Base-by-base conservation (phyloP, 495 filamentous ascomycete species). In the Aspergillus haitiensis region DNA sequence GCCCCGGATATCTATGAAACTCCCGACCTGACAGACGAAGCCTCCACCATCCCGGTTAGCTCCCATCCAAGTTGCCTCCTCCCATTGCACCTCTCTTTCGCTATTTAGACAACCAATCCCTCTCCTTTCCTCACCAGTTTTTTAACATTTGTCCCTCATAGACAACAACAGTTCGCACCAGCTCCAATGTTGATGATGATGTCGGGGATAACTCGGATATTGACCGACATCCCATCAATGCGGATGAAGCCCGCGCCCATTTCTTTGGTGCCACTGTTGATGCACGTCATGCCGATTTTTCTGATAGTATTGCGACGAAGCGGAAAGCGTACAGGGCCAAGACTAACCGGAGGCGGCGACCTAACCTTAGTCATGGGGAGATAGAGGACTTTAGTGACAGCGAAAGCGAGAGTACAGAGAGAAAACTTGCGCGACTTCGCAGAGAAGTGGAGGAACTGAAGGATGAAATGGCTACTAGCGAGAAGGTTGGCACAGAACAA, bases 1-100 rank as follows among this genome's bases (percentile, higher is more conserved):
- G 90, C 92, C 27, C 93, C 92, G 71, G 93, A 96, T 69, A 88
- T 95, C 66, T 97, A 97, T 77, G 93, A 96, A 76, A 97, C 93
- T 48, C 93, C 93, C 66, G 91, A 94, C 59, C 78, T 96, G 63
- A 91, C 85, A 27, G 91, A 97, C 66, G 93, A 94, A 69, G 87
- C 81, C 52, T 96, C 91, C 32, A 97, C 92, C 39, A 70, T 91
- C 58, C 90, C 84, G 34, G 90, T 95, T 67, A 67, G 73, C 59
- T 59, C 37, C 33, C 52, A 54, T 36, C 31, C 50, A 42, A 12
- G 10, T n/a, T 16, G 15, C 8, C 9, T 3, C 1, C 9, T 12
- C 21, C 27, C 21, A 18, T 51, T 40, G 13, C 10, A 18, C 3
- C 48, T 21, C 35, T 35, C 27, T 13, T 52, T 69, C 48, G 55